These are phyloP conservation scores for Xylaria castorea DNA, from an alignment of 495 filamentous ascomycete genomes.

Conservation along the genomic window DNA sequence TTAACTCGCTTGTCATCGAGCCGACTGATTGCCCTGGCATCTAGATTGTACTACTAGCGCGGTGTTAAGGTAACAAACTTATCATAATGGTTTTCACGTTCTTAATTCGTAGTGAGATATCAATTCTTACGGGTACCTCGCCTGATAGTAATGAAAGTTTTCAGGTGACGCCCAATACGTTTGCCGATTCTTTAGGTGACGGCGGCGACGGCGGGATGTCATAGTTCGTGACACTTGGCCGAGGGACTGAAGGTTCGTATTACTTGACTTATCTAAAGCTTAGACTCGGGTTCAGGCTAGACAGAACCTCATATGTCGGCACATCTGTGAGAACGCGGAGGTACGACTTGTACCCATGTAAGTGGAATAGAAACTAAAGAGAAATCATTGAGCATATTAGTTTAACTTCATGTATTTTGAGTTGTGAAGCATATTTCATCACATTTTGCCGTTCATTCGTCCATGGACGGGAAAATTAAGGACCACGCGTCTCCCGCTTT, in stretches of 20 bases:
- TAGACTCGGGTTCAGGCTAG: not conserved
- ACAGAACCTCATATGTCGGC: not conserved
- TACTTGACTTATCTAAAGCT: not conserved
- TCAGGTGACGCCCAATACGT: not conserved
- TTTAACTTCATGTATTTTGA: not conserved
- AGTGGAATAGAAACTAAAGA: not conserved
- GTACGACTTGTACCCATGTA: not conserved
- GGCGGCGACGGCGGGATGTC: not conserved
- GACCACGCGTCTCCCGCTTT: not conserved
- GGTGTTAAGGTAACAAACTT: not conserved
- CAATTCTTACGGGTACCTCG: not conserved
- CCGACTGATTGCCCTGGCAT: not conserved
- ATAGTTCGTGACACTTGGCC: not conserved
- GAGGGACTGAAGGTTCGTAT: not conserved
- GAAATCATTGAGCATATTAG: not conserved
- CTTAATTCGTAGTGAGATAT: not conserved
- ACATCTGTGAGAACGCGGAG: not conserved
- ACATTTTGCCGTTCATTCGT: not conserved
- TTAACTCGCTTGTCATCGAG: too few species aligned
- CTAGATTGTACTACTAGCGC: not conserved
- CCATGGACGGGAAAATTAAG: not conserved
- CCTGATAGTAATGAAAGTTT: not conserved
- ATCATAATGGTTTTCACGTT: not conserved
- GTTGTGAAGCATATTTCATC: not conserved
- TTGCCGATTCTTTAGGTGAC: not conserved